phyloP scores from a whole-genome alignment of 2,329 filamentous ascomycete genomes.

The Neurospora crassa region DNA sequence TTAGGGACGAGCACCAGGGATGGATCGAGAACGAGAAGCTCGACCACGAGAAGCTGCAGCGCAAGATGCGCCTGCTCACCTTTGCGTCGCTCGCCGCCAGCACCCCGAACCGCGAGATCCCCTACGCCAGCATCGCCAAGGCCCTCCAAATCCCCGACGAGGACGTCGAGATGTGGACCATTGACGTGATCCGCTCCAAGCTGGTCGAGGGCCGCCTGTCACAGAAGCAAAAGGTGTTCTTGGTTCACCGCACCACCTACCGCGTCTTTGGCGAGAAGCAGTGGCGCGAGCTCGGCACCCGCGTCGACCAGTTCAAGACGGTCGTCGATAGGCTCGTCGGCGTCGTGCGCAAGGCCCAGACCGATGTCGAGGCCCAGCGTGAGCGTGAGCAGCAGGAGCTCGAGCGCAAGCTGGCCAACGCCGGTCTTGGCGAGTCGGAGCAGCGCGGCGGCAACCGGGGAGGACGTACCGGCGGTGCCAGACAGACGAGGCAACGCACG shows the following conservation, averaged over 20 bases:
- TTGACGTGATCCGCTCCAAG: conserved; percentile 92
- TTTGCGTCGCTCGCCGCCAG: conserved; percentile 82
- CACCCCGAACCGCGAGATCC: conserved; percentile 74
- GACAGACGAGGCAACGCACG: conserved; percentile 26
- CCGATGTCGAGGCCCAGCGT: conserved; percentile 65
- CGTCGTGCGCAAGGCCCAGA: conserved; percentile 72
- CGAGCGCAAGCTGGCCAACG: conserved; percentile 53
- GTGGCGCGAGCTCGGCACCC: conserved; percentile 87
- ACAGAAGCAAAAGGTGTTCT: conserved; percentile 84
- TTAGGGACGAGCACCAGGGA: conserved; percentile 80
- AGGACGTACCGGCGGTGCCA: conserved; percentile 18
- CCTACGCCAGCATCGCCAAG: conserved; percentile 76
- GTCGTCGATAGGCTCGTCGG: conserved; percentile 70
- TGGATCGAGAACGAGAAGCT: conserved; percentile 71
- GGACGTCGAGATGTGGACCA: conserved; percentile 97
- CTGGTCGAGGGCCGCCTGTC: conserved; percentile 94
- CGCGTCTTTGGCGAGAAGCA: conserved; percentile 96
- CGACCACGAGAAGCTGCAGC: conserved; percentile 66
- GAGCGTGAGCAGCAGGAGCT: conserved; percentile 67
- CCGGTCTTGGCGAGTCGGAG: conserved; percentile 24
- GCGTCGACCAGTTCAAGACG: conserved; percentile 83
- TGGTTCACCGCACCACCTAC: conserved; percentile 93
- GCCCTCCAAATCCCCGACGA: conserved; percentile 72
- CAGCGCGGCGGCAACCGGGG: conserved; percentile 16
- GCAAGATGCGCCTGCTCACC: conserved; percentile 93